Evolutionary conservation across 2,329 filamentous ascomycete genomes (phyloP).

Genomic region (Aspergillus aculeatus): DNA sequence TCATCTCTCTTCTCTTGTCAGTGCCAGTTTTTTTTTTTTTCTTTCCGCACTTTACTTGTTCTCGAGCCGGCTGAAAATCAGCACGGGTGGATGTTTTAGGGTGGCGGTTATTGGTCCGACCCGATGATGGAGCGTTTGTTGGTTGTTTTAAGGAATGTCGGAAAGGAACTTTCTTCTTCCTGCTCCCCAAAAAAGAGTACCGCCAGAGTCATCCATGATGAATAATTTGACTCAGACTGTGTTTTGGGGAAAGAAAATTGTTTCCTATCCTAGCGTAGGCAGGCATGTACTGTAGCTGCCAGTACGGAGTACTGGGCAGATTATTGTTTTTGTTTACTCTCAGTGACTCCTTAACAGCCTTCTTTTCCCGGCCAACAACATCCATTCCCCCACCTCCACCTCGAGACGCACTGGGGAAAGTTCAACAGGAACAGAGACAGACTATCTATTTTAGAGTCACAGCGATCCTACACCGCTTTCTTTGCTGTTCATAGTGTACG

Average conservation of each 20-base stretch:
- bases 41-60: slow-evolving; percentile 7
- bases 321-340: not conserved
- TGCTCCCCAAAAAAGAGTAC: not conserved
- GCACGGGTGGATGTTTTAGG: slow-evolving; percentile 21
- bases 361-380: not conserved
- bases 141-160: slow-evolving; percentile 7
- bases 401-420: not conserved
- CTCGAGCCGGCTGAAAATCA: slow-evolving; percentile 16
- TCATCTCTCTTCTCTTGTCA: slow-evolving; percentile 7
- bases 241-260: too few relatives aligned
- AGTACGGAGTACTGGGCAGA: not conserved
- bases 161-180: not conserved
- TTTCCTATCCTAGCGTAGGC: slow-evolving; percentile 3
- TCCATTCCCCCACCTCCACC: not conserved
- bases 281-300: slow-evolving; percentile 10
- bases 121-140: slow-evolving; percentile 2
- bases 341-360: not conserved
- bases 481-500: not conserved
- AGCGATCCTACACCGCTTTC: slow-evolving; percentile 6
- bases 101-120: slow-evolving; percentile 26
- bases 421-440: not conserved
- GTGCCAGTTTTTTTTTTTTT: slow-evolving; percentile 18
- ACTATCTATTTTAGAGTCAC: not conserved
- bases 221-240: too few relatives aligned
- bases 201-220: not conserved